Percentiles rank a stretch among this genome's conserved stretches.
These are phyloP conservation scores for Botrytis paeoniae DNA, from an alignment of 2,329 filamentous ascomycete species.

Conservation along the genomic window DNA sequence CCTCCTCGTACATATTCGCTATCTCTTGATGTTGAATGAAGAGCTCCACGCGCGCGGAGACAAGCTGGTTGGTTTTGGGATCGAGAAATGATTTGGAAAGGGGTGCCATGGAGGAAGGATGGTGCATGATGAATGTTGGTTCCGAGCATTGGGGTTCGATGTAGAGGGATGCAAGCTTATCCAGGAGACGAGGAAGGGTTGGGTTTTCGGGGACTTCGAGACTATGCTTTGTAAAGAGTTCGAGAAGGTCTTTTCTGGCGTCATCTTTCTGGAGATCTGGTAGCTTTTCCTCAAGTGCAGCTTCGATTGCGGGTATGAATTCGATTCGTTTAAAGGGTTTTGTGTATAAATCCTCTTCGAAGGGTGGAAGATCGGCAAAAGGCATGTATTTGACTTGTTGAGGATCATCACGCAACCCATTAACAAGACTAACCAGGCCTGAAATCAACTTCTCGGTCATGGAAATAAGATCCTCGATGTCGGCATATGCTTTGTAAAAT, in stretches of 20 bases:
- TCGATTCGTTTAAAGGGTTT: constrained; percentile 66
- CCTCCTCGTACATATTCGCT: constrained; percentile 97
- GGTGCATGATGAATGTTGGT: constrained; percentile 84
- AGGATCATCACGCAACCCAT: constrained; percentile 45
- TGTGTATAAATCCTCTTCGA: constrained; percentile 49
- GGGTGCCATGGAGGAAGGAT: constrained; percentile 87
- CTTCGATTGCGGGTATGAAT: constrained; percentile 78
- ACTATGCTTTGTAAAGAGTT: constrained; percentile 50
- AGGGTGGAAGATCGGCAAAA: constrained; percentile 41
- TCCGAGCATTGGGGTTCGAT: constrained; percentile 71
- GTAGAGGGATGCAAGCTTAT: constrained; percentile 71
- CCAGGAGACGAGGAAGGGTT: constrained; percentile 70
- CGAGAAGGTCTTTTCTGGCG: constrained; percentile 57
- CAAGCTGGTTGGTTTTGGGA: constrained; percentile 65
- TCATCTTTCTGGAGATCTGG: constrained; percentile 44
- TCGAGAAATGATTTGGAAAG: constrained; percentile 83
- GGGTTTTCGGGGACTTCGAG: constrained; percentile 50
- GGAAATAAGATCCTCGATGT: constrained; percentile 68
- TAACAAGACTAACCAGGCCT: constrained; percentile 54
- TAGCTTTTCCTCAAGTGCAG: constrained; percentile 51
- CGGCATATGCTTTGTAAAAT: constrained; percentile 86
- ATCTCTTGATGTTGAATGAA: constrained; percentile 79
- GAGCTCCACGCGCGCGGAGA: constrained; percentile 80
- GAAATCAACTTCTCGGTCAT: constrained; percentile 71
- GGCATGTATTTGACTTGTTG: constrained; percentile 38